phyloP scores from a whole-genome alignment of 2,329 filamentous ascomycete species.

The Colletotrichum lentis region DNA sequence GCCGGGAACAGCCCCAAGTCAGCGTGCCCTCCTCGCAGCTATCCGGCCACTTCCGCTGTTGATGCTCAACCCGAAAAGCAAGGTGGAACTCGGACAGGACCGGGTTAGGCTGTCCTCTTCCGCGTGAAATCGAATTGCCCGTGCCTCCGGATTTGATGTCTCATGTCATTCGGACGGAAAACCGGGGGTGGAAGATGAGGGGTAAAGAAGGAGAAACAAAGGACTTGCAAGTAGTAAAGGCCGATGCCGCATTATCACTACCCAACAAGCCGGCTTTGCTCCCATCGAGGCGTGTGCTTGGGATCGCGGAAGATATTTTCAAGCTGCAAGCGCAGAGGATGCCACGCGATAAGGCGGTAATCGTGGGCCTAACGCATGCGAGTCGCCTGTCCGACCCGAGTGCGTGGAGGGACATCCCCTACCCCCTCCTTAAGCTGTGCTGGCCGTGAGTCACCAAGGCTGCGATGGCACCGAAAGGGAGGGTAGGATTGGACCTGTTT shows the following conservation, averaged over 20 bases:
- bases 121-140: conserved; percentile 12
- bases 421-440: conserved; percentile 22
- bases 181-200: conserved; percentile 15
- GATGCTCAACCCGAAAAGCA: background rate
- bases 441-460: conserved; percentile 35
- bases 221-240: background rate
- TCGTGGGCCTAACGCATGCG: conserved; percentile 22
- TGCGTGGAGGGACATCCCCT: conserved; percentile 13
- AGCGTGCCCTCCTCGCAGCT: conserved; percentile 16
- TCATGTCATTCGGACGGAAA: conserved; percentile 16
- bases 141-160: conserved; percentile 7
- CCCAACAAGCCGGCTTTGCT: conserved; percentile 8
- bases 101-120: conserved; percentile 14
- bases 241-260: background rate
- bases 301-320: conserved; percentile 26
- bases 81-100: background rate
- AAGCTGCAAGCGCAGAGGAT: conserved; percentile 17
- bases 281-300: conserved; percentile 11
- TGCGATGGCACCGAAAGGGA: conserved; percentile 22
- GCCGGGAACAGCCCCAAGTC: conserved; percentile 24
- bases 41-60: background rate
- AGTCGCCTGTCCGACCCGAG: conserved; percentile 32
- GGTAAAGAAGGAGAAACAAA: background rate
- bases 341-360: conserved; percentile 36
- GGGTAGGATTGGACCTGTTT: conserved; percentile 15